These are phyloP conservation scores for Hamamelis virginiana DNA, from an alignment of 164 flowering plant species.

Conservation along the genomic window DNA sequence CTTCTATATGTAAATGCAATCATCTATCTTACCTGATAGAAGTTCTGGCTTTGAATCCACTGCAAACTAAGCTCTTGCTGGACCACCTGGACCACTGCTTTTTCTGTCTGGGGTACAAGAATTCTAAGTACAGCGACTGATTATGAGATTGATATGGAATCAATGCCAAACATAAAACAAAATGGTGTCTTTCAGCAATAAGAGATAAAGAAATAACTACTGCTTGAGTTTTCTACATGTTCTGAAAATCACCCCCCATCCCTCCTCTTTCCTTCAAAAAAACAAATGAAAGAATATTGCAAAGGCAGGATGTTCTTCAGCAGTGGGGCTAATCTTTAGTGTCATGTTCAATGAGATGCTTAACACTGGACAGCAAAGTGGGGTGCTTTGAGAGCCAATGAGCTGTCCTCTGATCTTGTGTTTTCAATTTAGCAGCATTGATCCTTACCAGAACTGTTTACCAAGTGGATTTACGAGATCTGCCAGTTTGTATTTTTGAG, in stretches of 20 bases:
- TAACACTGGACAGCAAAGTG: constrained; percentile 29
- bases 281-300: not conserved
- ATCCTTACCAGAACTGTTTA: constrained; percentile 11
- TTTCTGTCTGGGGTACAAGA: not conserved
- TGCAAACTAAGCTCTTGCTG: not conserved
- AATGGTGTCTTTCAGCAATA: constrained; percentile 4
- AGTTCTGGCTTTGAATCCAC: not conserved
- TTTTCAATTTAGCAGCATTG: constrained; percentile 24
- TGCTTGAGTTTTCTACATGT: constrained; percentile 6
- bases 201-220: constrained; percentile 2
- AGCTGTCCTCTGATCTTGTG: constrained; percentile 28
- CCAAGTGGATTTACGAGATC: constrained; percentile 24
- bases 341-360: constrained; percentile 23
- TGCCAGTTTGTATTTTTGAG: constrained; percentile 23
- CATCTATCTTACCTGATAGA: constrained; percentile 1
- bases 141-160: not conserved
- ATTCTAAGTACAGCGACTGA: constrained; percentile 3
- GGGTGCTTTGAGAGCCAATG: constrained; percentile 33
- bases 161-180: constrained; percentile 12
- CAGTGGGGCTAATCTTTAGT: constrained; percentile 8
- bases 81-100: not conserved
- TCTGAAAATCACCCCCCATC: not conserved
- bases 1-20: not conserved
- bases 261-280: not conserved
- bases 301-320: constrained; percentile 10